Evolutionary conservation across 352 stramenopile genomes (phyloP), one percentile per base, ranked within the genome.

Genomic region (Globisporangium ultimum): DNA sequence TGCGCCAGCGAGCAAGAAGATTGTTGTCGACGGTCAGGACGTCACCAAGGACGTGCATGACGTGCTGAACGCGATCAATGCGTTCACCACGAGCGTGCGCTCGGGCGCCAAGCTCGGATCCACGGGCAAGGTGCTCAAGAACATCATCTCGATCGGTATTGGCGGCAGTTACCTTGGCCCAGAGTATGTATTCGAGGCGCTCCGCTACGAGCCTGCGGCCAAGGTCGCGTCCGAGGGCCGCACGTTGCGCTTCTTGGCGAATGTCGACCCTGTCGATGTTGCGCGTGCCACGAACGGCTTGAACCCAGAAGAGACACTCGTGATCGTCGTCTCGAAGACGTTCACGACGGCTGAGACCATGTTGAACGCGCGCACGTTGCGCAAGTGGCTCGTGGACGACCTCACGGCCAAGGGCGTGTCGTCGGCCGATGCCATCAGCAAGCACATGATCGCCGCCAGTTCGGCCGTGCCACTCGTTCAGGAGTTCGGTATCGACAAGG

Each of bases 341-440:
- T 99, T 99, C 71, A 99, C 96, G 13, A 99, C 97, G 8, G 95
- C 97, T 17, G 97, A 99, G 80, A 99, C 97, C 34, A 99, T 99
- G 97, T 87, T 98, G 21, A 99, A 99, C 72, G 97, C 97, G 22
- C 82, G 92, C 55, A 98, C 94, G 41, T 77, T 98, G 49, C 91
- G 95, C 64, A 88, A 96, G 66, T 99, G 97, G 96, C 78, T 99
- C 32, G 71, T 98, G 20, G 76, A 97, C 17, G 93, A 94, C 54
- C 96, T 98, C 36, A 73, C 74, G 51, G 78, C 85, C 38, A 95
- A 98, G 71, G 83, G 80, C 20, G 71, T 76, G 42, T 74, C 59
- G 38, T 81, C 96, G 54, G 80, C 78, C 8, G 88, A 97, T 43
- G 93, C 97, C 38, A 90, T 98, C 2, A 69, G 71, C 52, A 97